A percentile compares a stretch with the other conserved stretches of the same genome.
phyloP scores from a whole-genome alignment of 2,329 filamentous ascomycete species.

The Macrophomina phaseolina region DNA sequence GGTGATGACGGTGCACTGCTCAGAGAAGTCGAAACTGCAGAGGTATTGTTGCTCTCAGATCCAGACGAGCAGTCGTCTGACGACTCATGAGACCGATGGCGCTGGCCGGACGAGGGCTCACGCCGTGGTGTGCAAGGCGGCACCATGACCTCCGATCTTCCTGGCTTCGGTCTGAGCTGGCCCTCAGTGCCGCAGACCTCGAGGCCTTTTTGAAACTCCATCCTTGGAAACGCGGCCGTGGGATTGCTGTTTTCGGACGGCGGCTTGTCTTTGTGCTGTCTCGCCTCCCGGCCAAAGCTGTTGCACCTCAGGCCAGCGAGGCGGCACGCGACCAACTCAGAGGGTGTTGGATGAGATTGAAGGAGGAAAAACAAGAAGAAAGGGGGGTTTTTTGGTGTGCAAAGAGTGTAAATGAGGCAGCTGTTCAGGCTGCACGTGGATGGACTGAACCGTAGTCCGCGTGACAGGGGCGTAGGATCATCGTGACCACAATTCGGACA shows the following conservation, averaged over 20 bases:
- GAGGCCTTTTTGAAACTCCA: neutral
- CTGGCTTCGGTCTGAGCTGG: neutral
- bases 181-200: neutral
- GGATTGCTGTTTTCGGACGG: neutral
- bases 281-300: conserved; percentile 6
- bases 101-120: neutral
- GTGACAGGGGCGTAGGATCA: neutral
- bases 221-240: neutral
- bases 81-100: neutral
- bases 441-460: neutral
- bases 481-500: neutral
- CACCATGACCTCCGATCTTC: neutral
- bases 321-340: neutral
- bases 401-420: neutral
- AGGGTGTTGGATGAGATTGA: neutral
- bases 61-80: neutral
- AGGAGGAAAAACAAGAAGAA: neutral
- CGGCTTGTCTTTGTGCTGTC: neutral
- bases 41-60: neutral
- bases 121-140: neutral
- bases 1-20: conserved; percentile 3
- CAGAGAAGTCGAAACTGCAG: neutral
- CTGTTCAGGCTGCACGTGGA: conserved; percentile 6
- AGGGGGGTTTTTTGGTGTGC: neutral
- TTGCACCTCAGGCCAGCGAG: too few species aligned